These are phyloP conservation scores for Dictyostelium discoideum DNA, from an alignment of 78 protist species.

Conservation along the genomic window DNA sequence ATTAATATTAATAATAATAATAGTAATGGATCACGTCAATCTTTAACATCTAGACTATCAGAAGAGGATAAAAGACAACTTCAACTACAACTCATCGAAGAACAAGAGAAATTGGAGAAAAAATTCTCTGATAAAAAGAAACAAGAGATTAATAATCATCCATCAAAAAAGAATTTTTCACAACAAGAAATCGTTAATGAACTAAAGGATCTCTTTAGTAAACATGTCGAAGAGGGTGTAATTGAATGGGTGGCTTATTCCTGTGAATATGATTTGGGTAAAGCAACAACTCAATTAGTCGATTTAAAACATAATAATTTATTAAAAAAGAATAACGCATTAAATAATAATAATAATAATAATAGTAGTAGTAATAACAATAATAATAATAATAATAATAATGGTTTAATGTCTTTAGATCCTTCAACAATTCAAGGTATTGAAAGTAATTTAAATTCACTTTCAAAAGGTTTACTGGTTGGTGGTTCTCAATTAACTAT, in stretches of 20 bases:
- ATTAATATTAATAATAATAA: neutral
- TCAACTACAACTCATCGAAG: slow-evolving; percentile 62
- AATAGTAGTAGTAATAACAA: neutral
- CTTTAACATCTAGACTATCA: slow-evolving; percentile 44
- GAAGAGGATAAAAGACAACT: slow-evolving; percentile 52
- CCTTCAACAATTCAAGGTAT: neutral
- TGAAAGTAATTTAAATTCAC: neutral
- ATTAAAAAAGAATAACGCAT: slow-evolving; percentile 7
- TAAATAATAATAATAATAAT: neutral
- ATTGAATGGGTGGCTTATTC: slow-evolving; percentile 78
- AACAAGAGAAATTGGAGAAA: slow-evolving; percentile 70
- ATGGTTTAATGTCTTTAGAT: slow-evolving; percentile 3
- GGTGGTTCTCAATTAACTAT: slow-evolving; percentile 4
- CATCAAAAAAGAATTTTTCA: slow-evolving; percentile 44
- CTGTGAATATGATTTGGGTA: slow-evolving; percentile 59
- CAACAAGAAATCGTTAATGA: slow-evolving; percentile 67
- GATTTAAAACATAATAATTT: slow-evolving; percentile 54
- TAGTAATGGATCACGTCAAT: neutral
- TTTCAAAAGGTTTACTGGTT: slow-evolving; percentile 4
- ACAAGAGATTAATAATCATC: slow-evolving; percentile 28
- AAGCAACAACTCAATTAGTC: slow-evolving; percentile 45
- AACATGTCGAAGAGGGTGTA: slow-evolving; percentile 69
- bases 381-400: neutral
- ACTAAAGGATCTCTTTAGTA: slow-evolving; percentile 50
- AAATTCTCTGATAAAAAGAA: slow-evolving; percentile 40